Conservation (phyloP, 2,329 filamentous ascomycete species). For the Celoporthe dispersa region DNA sequence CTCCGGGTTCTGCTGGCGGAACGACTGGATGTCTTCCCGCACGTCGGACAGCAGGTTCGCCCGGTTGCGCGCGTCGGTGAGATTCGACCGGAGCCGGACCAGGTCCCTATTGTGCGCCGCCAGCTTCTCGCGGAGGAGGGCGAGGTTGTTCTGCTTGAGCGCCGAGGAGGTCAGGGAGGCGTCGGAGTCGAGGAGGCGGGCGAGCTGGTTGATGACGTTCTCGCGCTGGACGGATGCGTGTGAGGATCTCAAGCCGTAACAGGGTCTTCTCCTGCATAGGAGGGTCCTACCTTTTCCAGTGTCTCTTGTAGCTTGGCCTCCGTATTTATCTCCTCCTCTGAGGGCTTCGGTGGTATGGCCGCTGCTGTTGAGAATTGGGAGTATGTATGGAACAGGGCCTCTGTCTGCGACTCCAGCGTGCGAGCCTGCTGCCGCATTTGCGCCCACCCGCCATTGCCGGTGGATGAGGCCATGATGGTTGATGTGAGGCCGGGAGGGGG, state of each 20-base stretch:
- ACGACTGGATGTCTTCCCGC: constrained; percentile 88
- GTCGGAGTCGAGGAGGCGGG: constrained; percentile 91
- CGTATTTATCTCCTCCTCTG: constrained; percentile 79
- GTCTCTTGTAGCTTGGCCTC: constrained; percentile 84
- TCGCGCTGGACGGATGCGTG: constrained; percentile 69
- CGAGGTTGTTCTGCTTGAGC: constrained; percentile 95
- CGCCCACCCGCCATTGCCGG: constrained; percentile 76
- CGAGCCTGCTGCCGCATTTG: constrained; percentile 93
- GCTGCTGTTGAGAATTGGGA: constrained; percentile 85
- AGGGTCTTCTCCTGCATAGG: neutral
- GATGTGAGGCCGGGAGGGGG: constrained; percentile 2
- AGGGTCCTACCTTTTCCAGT: constrained; percentile 69
- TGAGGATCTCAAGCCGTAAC: constrained; percentile 6
- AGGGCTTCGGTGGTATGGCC: constrained; percentile 80
- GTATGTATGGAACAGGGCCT: constrained; percentile 81
- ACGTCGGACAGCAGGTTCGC: constrained; percentile 91
- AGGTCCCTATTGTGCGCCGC: constrained; percentile 85
- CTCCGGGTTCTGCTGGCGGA: constrained; percentile 79
- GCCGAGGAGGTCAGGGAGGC: constrained; percentile 83
- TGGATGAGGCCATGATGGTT: constrained; percentile 54
- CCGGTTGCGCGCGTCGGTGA: constrained; percentile 80
- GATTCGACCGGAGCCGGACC: constrained; percentile 70
- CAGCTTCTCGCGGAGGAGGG: constrained; percentile 88
- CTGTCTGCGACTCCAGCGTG: constrained; percentile 89
- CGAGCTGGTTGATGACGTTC: constrained; percentile 77